phyloP scores from a whole-genome alignment of 2,329 filamentous ascomycete genomes.

The Ilyonectria sp. region DNA sequence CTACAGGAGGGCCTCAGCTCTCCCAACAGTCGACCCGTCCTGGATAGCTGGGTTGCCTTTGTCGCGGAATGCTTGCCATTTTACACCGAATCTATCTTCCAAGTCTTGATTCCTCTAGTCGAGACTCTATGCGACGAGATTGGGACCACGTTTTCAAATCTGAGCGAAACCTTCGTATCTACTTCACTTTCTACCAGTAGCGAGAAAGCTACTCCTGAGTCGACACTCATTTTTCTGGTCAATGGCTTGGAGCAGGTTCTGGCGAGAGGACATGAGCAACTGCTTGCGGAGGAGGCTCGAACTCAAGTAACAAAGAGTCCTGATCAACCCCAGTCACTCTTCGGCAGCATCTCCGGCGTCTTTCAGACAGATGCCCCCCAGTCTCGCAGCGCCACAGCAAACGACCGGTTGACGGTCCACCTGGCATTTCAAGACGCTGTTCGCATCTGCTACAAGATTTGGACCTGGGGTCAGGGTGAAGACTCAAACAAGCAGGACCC shows the following conservation, averaged over 20 bases:
- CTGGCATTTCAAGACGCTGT: constrained; percentile 98
- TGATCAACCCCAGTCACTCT: constrained; percentile 88
- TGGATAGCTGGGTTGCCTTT: constrained; percentile 94
- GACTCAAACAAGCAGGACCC: constrained; percentile 74
- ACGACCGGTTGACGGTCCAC: constrained; percentile 92
- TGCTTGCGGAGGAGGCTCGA: constrained; percentile 82
- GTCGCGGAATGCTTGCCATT: constrained; percentile 87
- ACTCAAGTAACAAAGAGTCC: constrained; percentile 80
- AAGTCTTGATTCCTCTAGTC: constrained; percentile 90
- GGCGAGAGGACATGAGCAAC: constrained; percentile 86
- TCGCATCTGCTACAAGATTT: constrained; percentile 91
- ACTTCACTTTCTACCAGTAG: constrained; percentile 37
- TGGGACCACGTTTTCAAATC: constrained; percentile 77
- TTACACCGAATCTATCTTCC: constrained; percentile 88
- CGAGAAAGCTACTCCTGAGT: constrained; percentile 68
- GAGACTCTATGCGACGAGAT: constrained; percentile 91
- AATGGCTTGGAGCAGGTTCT: constrained; percentile 94
- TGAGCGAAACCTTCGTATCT: constrained; percentile 75
- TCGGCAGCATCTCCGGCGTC: constrained; percentile 92
- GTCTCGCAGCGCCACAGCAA: constrained; percentile 87
- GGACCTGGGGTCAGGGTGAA: constrained; percentile 87
- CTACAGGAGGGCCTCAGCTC: constrained; percentile 87
- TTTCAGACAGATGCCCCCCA: constrained; percentile 85
- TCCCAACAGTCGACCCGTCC: constrained; percentile 78
- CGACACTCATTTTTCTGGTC: constrained; percentile 86